Conservation (phyloP, 2,329 filamentous ascomycete species). For the Seiridium cupressi region DNA sequence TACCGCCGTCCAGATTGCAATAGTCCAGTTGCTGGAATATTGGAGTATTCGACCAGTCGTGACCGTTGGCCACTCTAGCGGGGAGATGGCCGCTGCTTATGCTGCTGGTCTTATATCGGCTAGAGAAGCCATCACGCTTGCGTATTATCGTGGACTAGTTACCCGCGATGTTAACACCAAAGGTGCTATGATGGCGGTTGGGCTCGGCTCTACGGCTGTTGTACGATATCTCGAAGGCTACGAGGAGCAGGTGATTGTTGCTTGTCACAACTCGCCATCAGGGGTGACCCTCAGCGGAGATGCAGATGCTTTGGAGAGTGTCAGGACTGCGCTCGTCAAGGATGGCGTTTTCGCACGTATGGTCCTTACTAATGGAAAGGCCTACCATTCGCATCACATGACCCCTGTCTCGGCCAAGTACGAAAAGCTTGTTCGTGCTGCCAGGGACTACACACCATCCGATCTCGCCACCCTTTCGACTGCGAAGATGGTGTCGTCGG, state of each 20-base stretch:
- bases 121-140: conserved; percentile 22
- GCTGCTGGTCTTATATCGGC: conserved; percentile 26
- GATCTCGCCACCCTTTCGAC: conserved; percentile 1
- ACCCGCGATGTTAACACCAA: conserved; percentile 9
- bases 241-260: conserved; percentile 35
- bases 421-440: background rate
- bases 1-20: conserved; percentile 38
- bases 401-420: conserved; percentile 3
- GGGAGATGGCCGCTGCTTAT: conserved; percentile 41
- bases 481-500: conserved; percentile 21
- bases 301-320: conserved; percentile 35
- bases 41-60: conserved; percentile 25
- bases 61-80: conserved; percentile 31
- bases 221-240: conserved; percentile 28
- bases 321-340: conserved; percentile 37
- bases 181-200: conserved; percentile 31
- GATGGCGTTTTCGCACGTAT: conserved; percentile 46
- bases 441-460: background rate
- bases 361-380: conserved; percentile 38
- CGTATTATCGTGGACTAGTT: conserved; percentile 21
- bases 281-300: conserved; percentile 49
- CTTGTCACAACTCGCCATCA: conserved; percentile 38
- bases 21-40: conserved; percentile 34
- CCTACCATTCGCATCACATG: conserved; percentile 38
- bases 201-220: conserved; percentile 22